A percentile compares a stretch with the other conserved stretches of the same genome.
These are phyloP conservation scores for Silene coronaria DNA, from an alignment of 179 eudicot species.

Conservation along the genomic window DNA sequence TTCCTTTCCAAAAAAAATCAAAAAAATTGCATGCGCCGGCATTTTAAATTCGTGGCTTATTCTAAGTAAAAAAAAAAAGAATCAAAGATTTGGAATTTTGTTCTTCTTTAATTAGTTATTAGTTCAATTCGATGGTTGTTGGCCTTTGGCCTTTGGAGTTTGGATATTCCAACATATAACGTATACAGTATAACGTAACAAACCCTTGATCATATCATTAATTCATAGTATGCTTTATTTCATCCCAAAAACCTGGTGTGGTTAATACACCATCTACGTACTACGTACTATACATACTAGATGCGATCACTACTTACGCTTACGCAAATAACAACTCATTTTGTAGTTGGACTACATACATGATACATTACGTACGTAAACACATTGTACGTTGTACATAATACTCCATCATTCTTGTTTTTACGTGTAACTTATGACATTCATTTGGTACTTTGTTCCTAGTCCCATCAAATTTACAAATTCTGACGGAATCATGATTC, in stretches of 20 bases:
- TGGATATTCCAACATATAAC: neutral
- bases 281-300: neutral
- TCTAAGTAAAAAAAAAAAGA: neutral
- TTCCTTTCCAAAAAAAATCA: no score
- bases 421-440: no score
- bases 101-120: no score
- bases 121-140: no score
- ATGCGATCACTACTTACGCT: no score
- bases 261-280: neutral
- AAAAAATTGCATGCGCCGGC: neutral
- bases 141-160: neutral
- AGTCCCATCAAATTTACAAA: no score
- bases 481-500: no score
- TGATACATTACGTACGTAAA: neutral
- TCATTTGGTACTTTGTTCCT: no score
- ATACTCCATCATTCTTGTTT: no score
- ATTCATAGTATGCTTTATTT: neutral
- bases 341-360: neutral
- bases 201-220: neutral
- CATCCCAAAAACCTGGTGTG: slow-evolving; percentile 5
- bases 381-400: neutral
- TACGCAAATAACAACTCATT: neutral
- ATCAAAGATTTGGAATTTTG: neutral
- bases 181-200: no score
- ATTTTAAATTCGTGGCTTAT: neutral